phyloP scores from a whole-genome alignment of 495 filamentous ascomycete species.

The Staphylotrichum longicolle region DNA sequence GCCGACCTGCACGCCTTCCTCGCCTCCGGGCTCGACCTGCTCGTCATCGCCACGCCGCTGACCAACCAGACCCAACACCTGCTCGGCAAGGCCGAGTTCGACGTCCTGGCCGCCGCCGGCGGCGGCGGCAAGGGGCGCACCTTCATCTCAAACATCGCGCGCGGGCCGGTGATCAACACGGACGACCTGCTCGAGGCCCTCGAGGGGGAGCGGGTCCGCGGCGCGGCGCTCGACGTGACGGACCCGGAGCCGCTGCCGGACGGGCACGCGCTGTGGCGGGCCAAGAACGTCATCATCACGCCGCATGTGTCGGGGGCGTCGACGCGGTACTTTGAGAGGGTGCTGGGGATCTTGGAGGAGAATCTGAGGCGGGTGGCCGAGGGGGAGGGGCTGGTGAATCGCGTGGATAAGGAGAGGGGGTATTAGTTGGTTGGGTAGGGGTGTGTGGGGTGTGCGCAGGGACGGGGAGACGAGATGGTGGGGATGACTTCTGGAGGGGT shows the following conservation, averaged over 20 bases:
- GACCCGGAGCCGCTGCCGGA: constrained; percentile 78
- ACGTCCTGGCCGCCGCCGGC: constrained; percentile 45
- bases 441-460: too few relatives aligned
- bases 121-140: constrained; percentile 39
- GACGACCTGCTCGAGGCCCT: constrained; percentile 63
- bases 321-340: constrained; percentile 58
- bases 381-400: constrained; percentile 65
- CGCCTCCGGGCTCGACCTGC: constrained; percentile 65
- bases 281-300: constrained; percentile 71
- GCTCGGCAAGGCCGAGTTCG: constrained; percentile 63
- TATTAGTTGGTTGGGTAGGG: constrained; percentile 17
- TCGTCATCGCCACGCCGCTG: constrained; percentile 72
- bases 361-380: constrained; percentile 60
- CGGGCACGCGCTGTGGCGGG: constrained; percentile 68
- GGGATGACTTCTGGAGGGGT: too few relatives aligned
- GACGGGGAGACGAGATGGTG: too few relatives aligned
- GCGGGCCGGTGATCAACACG: constrained; percentile 70
- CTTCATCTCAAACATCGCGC: constrained; percentile 70
- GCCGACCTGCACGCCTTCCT: constrained; percentile 65
- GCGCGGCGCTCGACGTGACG: constrained; percentile 81
- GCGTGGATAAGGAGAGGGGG: constrained; percentile 25
- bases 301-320: constrained; percentile 73
- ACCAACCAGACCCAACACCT: constrained; percentile 67
- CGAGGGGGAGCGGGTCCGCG: constrained; percentile 56
- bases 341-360: constrained; percentile 54